Conservation (phyloP, 2,329 filamentous ascomycete species). For the Aspergillus uvarum region DNA sequence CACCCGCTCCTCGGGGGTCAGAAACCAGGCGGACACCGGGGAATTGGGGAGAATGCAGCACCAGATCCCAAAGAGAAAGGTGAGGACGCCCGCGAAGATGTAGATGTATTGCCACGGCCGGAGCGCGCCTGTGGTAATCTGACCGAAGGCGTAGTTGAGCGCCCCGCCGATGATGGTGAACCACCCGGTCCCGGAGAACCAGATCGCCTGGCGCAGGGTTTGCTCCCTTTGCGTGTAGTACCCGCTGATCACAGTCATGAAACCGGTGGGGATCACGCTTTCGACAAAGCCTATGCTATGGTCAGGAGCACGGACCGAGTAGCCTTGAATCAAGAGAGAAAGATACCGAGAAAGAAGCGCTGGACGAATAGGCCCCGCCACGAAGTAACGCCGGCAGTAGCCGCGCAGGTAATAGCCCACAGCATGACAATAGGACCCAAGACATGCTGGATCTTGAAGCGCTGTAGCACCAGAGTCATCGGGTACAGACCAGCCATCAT, state of each 20-base stretch:
- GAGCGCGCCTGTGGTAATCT: constrained; percentile 56
- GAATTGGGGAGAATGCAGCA: constrained; percentile 68
- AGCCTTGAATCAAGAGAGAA: background rate
- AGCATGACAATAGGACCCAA: constrained; percentile 57
- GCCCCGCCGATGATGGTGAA: constrained; percentile 63
- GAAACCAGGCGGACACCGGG: constrained; percentile 67
- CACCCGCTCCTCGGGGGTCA: constrained; percentile 61
- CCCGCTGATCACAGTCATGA: constrained; percentile 63
- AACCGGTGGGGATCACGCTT: constrained; percentile 64
- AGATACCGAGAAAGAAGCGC: constrained; percentile 58
- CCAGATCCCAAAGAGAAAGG: constrained; percentile 62
- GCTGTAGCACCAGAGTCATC: constrained; percentile 69
- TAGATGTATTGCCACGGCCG: constrained; percentile 71
- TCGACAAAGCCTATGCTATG: constrained; percentile 54
- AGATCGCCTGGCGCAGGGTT: constrained; percentile 64
- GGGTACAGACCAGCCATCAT: constrained; percentile 74
- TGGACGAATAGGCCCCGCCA: constrained; percentile 65
- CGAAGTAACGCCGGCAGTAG: constrained; percentile 65
- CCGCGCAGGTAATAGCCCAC: constrained; percentile 67
- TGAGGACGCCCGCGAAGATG: constrained; percentile 62
- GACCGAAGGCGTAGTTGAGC: constrained; percentile 67
- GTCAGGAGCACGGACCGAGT: background rate
- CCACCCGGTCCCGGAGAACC: constrained; percentile 60
- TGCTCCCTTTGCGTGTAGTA: constrained; percentile 68
- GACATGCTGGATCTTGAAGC: constrained; percentile 64